A percentile compares a stretch with the other conserved stretches of the same genome.
These are phyloP conservation scores for Comarum palustre DNA, from an alignment of 306 rosid genomes.

Conservation along the genomic window DNA sequence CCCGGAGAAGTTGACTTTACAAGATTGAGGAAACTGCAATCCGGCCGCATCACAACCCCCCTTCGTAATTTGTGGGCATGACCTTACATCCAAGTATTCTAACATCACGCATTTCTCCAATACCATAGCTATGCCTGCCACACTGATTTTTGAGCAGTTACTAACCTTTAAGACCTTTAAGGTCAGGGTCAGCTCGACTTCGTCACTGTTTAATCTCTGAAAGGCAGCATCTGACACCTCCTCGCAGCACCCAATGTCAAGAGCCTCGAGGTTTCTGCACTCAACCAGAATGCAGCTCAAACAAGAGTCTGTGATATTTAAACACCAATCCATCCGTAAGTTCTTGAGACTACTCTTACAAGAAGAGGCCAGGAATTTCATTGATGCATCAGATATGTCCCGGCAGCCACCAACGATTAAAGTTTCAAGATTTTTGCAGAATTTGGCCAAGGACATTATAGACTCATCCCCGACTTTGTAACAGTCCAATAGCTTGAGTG, in stretches of 20 bases:
- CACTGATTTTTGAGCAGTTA: slow-evolving; percentile 79
- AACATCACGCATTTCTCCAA: slow-evolving; percentile 55
- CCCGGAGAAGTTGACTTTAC: slow-evolving; percentile 76
- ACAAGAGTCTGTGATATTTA: slow-evolving; percentile 64
- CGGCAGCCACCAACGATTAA: slow-evolving; percentile 83
- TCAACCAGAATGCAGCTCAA: slow-evolving; percentile 57
- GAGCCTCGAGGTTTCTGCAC: slow-evolving; percentile 71
- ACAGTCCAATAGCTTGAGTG: slow-evolving; percentile 83
- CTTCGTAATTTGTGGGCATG: slow-evolving; percentile 76
- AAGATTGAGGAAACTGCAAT: slow-evolving; percentile 59
- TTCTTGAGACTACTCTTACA: slow-evolving; percentile 61
- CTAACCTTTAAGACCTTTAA: slow-evolving; percentile 74
- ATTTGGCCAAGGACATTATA: slow-evolving; percentile 55
- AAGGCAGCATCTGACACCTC: slow-evolving; percentile 88
- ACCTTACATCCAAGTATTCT: slow-evolving; percentile 81
- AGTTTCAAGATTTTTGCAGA: slow-evolving; percentile 70
- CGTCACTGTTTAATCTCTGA: slow-evolving; percentile 44
- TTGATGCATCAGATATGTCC: slow-evolving; percentile 58
- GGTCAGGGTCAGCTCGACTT: slow-evolving; percentile 34
- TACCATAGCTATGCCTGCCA: slow-evolving; percentile 63
- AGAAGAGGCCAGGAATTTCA: slow-evolving; percentile 55
- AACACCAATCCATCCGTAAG: slow-evolving; percentile 95
- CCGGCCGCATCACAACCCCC: slow-evolving; percentile 74
- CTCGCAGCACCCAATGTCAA: slow-evolving; percentile 88
- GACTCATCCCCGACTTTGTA: slow-evolving; percentile 62